Conservation (phyloP, 352 stramenopile genomes). For the Phytophthora constricta region DNA sequence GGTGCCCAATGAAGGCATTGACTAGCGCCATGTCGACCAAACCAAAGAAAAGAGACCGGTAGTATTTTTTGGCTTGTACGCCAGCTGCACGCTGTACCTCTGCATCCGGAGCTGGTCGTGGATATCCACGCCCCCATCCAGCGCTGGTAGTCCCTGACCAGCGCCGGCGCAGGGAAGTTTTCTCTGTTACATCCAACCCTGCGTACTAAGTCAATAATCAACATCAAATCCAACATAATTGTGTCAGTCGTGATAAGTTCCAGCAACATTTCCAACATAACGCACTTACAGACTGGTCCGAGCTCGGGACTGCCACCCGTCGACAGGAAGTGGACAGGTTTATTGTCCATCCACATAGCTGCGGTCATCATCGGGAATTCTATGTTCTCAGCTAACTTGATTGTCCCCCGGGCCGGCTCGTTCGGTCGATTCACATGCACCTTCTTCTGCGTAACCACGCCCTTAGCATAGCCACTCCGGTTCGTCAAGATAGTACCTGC, state of each 20-base stretch:
- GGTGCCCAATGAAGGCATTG: slow-evolving; percentile 15
- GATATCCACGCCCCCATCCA: slow-evolving; percentile 27
- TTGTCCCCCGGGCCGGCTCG: neutral
- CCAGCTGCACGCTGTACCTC: slow-evolving; percentile 11
- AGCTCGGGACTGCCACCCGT: neutral
- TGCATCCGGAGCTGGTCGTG: slow-evolving; percentile 27
- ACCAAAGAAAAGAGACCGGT: slow-evolving; percentile 19
- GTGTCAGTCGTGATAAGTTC: no score
- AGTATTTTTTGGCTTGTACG: slow-evolving; percentile 16
- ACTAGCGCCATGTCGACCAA: slow-evolving; percentile 20
- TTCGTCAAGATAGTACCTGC: neutral
- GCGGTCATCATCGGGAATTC: neutral
- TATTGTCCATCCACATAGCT: neutral
- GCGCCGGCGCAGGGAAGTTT: neutral
- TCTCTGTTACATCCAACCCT: neutral
- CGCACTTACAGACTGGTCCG: neutral
- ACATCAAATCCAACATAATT: no score
- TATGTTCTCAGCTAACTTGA: neutral
- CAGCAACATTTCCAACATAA: neutral
- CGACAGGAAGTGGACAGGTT: neutral
- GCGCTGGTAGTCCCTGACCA: slow-evolving; percentile 21
- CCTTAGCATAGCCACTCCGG: neutral
- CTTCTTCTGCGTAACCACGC: neutral
- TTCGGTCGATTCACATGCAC: neutral
- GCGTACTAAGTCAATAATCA: neutral